Conservation (phyloP, 148 eudicot species). For the Spergularia marina region DNA sequence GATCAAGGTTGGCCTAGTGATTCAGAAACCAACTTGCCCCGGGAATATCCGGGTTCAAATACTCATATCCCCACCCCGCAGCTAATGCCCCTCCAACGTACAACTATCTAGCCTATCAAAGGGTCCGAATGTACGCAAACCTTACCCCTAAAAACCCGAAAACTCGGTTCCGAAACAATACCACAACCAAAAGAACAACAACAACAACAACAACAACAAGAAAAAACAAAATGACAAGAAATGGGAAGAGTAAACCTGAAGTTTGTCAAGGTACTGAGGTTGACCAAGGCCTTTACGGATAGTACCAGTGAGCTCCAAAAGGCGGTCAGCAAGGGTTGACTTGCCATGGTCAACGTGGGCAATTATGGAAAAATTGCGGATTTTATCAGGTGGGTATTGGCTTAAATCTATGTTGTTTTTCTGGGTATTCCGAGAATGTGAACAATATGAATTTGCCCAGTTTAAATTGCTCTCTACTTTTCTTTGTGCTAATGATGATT, state of each 20-base stretch:
- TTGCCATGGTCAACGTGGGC: constrained; percentile 98
- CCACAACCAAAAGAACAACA: not conserved
- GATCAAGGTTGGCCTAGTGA: too few relatives aligned
- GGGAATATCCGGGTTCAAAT: too few relatives aligned
- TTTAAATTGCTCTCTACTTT: constrained; percentile 15
- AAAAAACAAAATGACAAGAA: not conserved
- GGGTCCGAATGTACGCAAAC: not conserved
- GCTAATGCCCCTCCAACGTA: too few relatives aligned
- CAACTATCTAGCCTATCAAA: too few relatives aligned
- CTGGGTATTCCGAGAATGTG: constrained; percentile 41
- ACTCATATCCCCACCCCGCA: too few relatives aligned
- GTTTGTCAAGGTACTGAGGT: constrained; percentile 90
- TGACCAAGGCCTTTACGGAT: constrained; percentile 88
- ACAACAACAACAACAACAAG: not conserved
- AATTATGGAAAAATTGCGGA: constrained; percentile 85
- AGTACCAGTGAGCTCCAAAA: constrained; percentile 90
- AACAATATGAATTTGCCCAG: constrained; percentile 38
- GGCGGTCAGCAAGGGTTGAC: constrained; percentile 89
- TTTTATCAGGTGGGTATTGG: constrained; percentile 66
- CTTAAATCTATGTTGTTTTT: constrained; percentile 53
- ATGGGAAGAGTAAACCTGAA: constrained; percentile 49
- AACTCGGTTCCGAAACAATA: not conserved
- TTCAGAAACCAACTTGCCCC: too few relatives aligned
- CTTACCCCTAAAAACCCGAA: not conserved
- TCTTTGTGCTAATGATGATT: constrained; percentile 17